Percentiles rank a stretch among this genome's conserved stretches.
phyloP scores from a whole-genome alignment of 2,329 filamentous ascomycete species.

The Aureobasidium vineae region DNA sequence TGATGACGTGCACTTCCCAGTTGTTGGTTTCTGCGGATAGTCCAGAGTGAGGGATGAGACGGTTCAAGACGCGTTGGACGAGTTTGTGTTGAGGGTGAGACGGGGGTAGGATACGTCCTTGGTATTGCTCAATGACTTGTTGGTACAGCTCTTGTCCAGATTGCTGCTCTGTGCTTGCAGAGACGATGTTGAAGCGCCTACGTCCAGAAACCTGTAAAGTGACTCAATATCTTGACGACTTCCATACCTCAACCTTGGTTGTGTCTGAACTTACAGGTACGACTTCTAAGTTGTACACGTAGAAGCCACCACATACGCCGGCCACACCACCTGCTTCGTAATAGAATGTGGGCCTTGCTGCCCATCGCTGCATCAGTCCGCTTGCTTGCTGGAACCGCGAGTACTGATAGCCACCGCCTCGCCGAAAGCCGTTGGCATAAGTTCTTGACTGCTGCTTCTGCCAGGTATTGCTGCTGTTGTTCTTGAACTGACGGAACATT shows the following conservation, averaged over 20 bases:
- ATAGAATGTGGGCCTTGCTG: conserved; percentile 48
- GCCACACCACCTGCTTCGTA: conserved; percentile 47
- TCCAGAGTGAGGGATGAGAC: conserved; percentile 66
- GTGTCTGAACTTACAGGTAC: conserved; percentile 54
- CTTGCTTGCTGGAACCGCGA: conserved; percentile 35
- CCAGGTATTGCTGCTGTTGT: background rate
- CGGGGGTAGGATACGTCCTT: conserved; percentile 57
- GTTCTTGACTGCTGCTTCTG: conserved; percentile 9
- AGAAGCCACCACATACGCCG: conserved; percentile 54
- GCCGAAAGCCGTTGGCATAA: conserved; percentile 14
- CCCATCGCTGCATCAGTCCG: conserved; percentile 40
- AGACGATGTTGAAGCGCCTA: conserved; percentile 69
- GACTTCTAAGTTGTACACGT: conserved; percentile 66
- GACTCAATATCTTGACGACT: background rate
- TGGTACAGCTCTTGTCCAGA: conserved; percentile 57
- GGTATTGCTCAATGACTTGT: conserved; percentile 56
- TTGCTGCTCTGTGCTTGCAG: conserved; percentile 54
- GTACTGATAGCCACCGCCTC: conserved; percentile 34
- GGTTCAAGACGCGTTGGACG: conserved; percentile 64
- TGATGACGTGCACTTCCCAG: conserved; percentile 75
- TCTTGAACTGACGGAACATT: background rate
- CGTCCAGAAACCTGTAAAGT: conserved; percentile 60
- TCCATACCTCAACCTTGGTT: background rate
- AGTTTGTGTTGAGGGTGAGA: conserved; percentile 56
- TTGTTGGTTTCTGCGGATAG: conserved; percentile 50